Conservation (phyloP, 306 rosid genomes). For the Quercus glauca region DNA sequence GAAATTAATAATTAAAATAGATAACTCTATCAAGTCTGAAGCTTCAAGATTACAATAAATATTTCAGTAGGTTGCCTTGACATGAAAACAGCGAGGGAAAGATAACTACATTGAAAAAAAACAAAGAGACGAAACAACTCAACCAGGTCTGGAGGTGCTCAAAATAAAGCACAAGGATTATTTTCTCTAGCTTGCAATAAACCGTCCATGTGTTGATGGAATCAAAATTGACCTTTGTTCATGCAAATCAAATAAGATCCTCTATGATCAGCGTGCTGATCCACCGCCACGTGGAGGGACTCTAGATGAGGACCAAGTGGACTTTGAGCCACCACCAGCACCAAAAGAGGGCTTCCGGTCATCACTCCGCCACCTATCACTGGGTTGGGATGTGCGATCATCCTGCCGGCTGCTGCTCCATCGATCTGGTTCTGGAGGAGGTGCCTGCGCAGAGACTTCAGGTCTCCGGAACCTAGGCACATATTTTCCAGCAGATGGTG, state of each 20-base stretch:
- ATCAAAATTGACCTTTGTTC: not conserved
- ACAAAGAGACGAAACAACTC: not conserved
- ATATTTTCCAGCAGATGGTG: slow-evolving; percentile 49
- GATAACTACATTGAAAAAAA: not conserved
- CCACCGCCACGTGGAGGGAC: slow-evolving; percentile 27
- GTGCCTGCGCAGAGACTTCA: slow-evolving; percentile 39
- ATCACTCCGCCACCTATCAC: slow-evolving; percentile 77
- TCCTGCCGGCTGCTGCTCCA: slow-evolving; percentile 47
- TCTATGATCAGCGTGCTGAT: slow-evolving; percentile 38
- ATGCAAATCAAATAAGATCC: not conserved
- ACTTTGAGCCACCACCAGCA: slow-evolving; percentile 41
- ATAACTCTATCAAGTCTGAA: not conserved
- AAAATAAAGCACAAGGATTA: not conserved
- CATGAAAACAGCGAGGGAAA: not conserved
- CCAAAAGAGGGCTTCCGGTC: slow-evolving; percentile 50
- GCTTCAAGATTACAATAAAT: not conserved
- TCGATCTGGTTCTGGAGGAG: slow-evolving; percentile 62
- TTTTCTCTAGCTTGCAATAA: not conserved
- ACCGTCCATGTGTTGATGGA: not conserved
- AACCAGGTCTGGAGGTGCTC: not conserved
- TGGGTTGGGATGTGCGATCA: not conserved
- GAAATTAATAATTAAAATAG: not conserved
- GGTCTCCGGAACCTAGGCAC: slow-evolving; percentile 62
- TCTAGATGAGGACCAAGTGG: slow-evolving; percentile 82
- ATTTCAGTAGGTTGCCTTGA: not conserved